These are phyloP conservation scores for Alternaria rosae DNA, from an alignment of 2,329 filamentous ascomycete species.

Conservation along the genomic window DNA sequence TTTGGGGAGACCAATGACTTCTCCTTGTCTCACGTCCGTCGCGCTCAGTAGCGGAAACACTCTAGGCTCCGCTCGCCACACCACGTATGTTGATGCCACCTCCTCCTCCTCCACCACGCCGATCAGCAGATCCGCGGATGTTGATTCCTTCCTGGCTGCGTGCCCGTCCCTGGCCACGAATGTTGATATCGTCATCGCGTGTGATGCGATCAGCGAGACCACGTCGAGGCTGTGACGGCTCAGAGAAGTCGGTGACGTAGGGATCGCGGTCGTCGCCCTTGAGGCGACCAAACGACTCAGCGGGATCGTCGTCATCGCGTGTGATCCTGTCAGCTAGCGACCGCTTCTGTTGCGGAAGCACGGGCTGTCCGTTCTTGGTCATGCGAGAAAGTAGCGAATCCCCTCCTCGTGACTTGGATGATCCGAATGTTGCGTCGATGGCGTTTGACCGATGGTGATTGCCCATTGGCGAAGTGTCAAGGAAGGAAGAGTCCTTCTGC, in stretches of 20 bases:
- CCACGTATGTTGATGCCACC: conserved; percentile 44
- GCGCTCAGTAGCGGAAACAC: not conserved
- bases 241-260: conserved; percentile 33
- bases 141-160: conserved; percentile 39
- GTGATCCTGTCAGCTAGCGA: conserved; percentile 43
- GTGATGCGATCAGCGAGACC: conserved; percentile 35
- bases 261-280: conserved; percentile 42
- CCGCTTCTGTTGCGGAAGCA: conserved; percentile 28
- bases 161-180: conserved; percentile 26
- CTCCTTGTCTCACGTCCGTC: not conserved
- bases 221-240: conserved; percentile 25
- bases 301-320: conserved; percentile 35
- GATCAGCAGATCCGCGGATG: conserved; percentile 40
- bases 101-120: conserved; percentile 4
- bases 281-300: conserved; percentile 37
- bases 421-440: conserved; percentile 38
- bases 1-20: not conserved
- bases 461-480: conserved; percentile 51
- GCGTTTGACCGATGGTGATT: conserved; percentile 56
- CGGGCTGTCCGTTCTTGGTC: conserved; percentile 45
- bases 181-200: conserved; percentile 28
- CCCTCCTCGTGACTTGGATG: conserved; percentile 18
- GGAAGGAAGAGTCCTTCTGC: conserved; percentile 33
- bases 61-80: conserved; percentile 42
- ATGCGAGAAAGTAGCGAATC: conserved; percentile 42